phyloP scores from a whole-genome alignment of 2,329 filamentous ascomycete species.

The Diplodia sapinea region DNA sequence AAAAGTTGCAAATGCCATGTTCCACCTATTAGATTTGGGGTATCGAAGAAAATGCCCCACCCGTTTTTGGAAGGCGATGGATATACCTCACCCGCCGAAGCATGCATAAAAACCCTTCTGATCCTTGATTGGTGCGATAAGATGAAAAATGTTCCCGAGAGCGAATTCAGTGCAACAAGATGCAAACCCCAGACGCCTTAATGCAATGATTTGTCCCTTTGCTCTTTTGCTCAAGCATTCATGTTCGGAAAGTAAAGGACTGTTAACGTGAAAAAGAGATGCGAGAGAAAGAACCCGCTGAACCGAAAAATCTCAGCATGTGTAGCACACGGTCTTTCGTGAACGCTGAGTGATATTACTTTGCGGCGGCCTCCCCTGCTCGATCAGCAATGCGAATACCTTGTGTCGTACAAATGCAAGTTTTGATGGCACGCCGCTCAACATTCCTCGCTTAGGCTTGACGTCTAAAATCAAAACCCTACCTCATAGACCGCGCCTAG shows the following conservation, averaged over 20 bases:
- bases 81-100: background rate
- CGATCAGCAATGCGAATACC: background rate
- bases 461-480: background rate
- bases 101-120: background rate
- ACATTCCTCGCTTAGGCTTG: background rate
- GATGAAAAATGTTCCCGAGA: background rate
- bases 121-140: background rate
- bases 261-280: background rate
- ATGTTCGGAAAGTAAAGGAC: background rate
- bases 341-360: background rate
- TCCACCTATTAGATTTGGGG: background rate
- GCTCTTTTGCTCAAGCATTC: background rate
- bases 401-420: background rate
- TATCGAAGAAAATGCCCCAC: background rate
- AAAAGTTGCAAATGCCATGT: background rate
- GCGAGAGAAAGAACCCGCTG: background rate
- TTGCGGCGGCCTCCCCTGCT: background rate
- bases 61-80: background rate
- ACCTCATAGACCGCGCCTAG: slow-evolving; percentile 18
- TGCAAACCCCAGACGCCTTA: background rate
- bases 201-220: background rate
- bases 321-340: background rate
- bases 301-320: background rate
- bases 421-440: background rate
- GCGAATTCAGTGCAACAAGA: background rate